A percentile compares a stretch with the other conserved stretches of the same genome.
These are phyloP conservation scores for Leccinum aurantiacum DNA, from an alignment of 768 basidiomycete genomes.

Conservation along the genomic window DNA sequence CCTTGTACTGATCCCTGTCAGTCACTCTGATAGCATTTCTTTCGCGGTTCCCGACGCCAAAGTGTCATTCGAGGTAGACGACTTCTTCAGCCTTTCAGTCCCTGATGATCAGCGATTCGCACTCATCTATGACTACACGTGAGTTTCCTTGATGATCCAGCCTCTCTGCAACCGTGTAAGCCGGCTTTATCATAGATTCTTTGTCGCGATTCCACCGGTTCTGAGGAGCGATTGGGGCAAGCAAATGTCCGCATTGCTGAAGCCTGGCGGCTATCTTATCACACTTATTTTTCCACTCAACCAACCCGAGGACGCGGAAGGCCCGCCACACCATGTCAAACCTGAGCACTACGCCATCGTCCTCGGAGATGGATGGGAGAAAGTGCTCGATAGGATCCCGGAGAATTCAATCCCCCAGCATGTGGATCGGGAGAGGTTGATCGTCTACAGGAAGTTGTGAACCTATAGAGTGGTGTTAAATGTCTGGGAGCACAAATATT, in stretches of 20 bases:
- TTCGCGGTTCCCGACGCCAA: not conserved
- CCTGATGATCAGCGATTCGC: slow-evolving; percentile 12
- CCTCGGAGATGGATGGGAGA: slow-evolving; percentile 51
- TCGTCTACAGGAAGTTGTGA: slow-evolving; percentile 35
- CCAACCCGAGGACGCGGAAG: slow-evolving; percentile 42
- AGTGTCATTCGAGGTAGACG: slow-evolving; percentile 20
- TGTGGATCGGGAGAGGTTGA: slow-evolving; percentile 48
- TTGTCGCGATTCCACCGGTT: slow-evolving; percentile 65
- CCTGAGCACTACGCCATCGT: slow-evolving; percentile 55
- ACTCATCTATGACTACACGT: slow-evolving; percentile 22
- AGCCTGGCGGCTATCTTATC: slow-evolving; percentile 63
- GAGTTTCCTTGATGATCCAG: not conserved
- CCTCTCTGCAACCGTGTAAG: not conserved
- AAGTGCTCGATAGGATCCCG: slow-evolving; percentile 54
- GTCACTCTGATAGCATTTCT: slow-evolving; percentile 1
- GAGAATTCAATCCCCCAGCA: slow-evolving; percentile 42
- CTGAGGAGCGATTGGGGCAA: slow-evolving; percentile 55
- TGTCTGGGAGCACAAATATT: no score
- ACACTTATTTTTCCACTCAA: slow-evolving; percentile 60
- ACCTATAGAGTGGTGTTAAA: not conserved
- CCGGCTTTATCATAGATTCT: slow-evolving; percentile 37
- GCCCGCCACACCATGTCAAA: slow-evolving; percentile 64
- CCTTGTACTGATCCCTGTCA: not conserved
- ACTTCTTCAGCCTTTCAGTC: slow-evolving; percentile 23
- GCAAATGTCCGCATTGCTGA: slow-evolving; percentile 55